Conservation (phyloP, 768 basidiomycete species). For the Tubosaeta sp. region DNA sequence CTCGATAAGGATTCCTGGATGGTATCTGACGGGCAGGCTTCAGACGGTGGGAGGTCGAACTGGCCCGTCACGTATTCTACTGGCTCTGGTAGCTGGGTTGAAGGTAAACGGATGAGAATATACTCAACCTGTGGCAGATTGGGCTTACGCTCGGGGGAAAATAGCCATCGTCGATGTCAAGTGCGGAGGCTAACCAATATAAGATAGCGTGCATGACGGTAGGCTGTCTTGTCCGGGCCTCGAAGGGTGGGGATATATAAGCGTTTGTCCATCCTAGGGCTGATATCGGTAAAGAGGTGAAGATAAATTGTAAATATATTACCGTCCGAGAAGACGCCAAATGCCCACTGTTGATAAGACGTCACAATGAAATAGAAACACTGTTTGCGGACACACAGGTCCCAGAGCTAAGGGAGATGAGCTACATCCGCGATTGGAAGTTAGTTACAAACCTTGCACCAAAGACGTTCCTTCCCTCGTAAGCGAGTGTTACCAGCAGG, state of each 20-base stretch:
- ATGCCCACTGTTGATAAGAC: slow-evolving; percentile 57
- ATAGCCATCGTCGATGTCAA: slow-evolving; percentile 30
- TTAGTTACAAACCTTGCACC: slow-evolving; percentile 49
- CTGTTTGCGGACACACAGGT: slow-evolving; percentile 45
- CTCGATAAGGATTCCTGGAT: slow-evolving; percentile 29
- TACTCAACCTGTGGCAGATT: background rate
- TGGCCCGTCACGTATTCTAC: slow-evolving; percentile 29
- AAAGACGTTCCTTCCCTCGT: slow-evolving; percentile 48
- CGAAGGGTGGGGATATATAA: slow-evolving; percentile 45
- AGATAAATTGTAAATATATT: slow-evolving; percentile 1
- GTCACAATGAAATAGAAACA: slow-evolving; percentile 57
- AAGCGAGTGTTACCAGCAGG: slow-evolving; percentile 37
- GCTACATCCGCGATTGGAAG: background rate
- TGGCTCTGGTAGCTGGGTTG: slow-evolving; percentile 28
- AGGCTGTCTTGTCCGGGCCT: slow-evolving; percentile 39
- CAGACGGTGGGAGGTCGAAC: slow-evolving; percentile 23
- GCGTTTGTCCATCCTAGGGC: slow-evolving; percentile 49
- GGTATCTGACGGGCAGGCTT: slow-evolving; percentile 12
- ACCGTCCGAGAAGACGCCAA: slow-evolving; percentile 60
- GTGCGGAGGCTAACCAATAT: slow-evolving; percentile 57
- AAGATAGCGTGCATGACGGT: slow-evolving; percentile 48
- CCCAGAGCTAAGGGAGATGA: slow-evolving; percentile 39
- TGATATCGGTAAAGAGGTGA: background rate
- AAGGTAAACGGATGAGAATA: background rate
- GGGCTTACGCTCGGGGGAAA: slow-evolving; percentile 21